Percentiles rank a stretch among this genome's conserved stretches.
Conservation (phyloP, 768 basidiomycete species). For the Macrolepiota fuliginosa region DNA sequence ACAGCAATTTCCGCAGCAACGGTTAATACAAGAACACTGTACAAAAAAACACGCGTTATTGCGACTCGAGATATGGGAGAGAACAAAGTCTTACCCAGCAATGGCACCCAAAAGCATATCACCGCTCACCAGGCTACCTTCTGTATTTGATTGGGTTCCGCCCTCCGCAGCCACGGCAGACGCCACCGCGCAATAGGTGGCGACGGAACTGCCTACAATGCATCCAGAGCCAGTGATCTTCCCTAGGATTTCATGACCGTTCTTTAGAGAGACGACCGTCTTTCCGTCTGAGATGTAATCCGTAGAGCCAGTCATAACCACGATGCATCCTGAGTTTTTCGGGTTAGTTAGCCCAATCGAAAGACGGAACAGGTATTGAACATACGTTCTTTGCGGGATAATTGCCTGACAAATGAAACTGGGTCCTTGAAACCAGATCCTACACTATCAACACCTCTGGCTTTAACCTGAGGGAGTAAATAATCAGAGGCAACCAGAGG, state of each 20-base stretch:
- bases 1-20: constrained; percentile 62
- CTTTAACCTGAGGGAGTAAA: constrained; percentile 47
- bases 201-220: constrained; percentile 73
- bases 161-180: constrained; percentile 23
- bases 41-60: background rate
- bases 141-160: constrained; percentile 24
- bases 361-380: constrained; percentile 7
- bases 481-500: background rate
- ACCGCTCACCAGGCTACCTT: constrained; percentile 58
- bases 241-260: constrained; percentile 73
- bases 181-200: constrained; percentile 77
- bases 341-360: background rate
- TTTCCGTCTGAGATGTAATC: constrained; percentile 88
- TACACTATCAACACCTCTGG: constrained; percentile 84
- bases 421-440: constrained; percentile 80
- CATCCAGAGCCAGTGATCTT: constrained; percentile 92
- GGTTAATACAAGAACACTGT: constrained; percentile 56
- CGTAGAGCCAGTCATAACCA: constrained; percentile 74
- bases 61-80: background rate
- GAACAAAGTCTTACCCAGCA: constrained; percentile 57
- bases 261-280: constrained; percentile 63
- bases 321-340: constrained; percentile 60
- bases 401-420: constrained; percentile 56
- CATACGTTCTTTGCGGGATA: constrained; percentile 78
- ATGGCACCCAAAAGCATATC: constrained; percentile 77